phyloP scores from a whole-genome alignment of 1,284 basidiomycete species.

The Albatrellus sp. region DNA sequence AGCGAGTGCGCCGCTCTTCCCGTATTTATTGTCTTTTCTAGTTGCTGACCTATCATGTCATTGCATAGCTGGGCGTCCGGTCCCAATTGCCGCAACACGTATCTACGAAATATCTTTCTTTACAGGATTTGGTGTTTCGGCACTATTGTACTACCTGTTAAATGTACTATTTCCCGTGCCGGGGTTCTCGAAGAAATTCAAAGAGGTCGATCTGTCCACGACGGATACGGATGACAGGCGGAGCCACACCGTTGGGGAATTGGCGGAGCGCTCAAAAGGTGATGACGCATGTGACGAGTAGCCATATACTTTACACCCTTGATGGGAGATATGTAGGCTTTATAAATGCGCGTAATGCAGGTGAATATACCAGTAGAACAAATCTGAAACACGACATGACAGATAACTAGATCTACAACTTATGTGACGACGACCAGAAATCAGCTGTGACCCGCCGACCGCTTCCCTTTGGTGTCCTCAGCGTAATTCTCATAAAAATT shows the following conservation, averaged over 20 bases:
- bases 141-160: conserved; percentile 47
- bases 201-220: conserved; percentile 50
- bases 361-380: background rate
- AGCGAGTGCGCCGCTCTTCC: conserved; percentile 31
- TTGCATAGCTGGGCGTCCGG: conserved; percentile 34
- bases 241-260: too few relatives aligned
- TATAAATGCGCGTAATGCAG: background rate
- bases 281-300: background rate
- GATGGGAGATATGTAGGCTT: background rate
- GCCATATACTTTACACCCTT: background rate
- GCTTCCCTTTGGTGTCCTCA: conserved; percentile 69
- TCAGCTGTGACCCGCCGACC: conserved; percentile 16
- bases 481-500: conserved; percentile 83
- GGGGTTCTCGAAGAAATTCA: conserved; percentile 30
- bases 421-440: too few relatives aligned
- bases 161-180: conserved; percentile 45
- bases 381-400: too few relatives aligned
- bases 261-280: too few relatives aligned
- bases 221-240: background rate
- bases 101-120: conserved; percentile 72
- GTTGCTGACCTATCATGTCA: conserved; percentile 13
- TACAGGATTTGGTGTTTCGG: conserved; percentile 64
- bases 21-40: conserved; percentile 5
- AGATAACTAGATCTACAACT: too few relatives aligned
- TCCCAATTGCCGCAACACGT: conserved; percentile 52